phyloP scores from a whole-genome alignment of 2,329 filamentous ascomycete genomes.

The Rhinocladiella mackenziei region DNA sequence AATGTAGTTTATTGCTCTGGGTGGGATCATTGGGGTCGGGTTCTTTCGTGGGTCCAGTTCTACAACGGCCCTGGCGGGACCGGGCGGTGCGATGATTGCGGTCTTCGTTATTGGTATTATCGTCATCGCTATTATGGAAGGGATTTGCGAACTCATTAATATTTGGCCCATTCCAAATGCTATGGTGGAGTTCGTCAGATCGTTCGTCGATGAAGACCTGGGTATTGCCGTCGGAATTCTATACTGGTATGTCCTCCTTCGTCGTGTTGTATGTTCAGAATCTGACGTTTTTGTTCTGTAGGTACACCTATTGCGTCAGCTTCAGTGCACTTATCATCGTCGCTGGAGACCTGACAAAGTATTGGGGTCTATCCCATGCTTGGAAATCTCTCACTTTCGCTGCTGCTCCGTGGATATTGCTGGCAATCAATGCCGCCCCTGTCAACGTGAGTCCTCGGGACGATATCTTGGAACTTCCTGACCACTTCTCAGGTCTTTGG shows the following conservation, averaged over 20 bases:
- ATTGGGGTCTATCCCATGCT: conserved; percentile 24
- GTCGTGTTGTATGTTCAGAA: background rate
- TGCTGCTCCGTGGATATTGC: conserved; percentile 1
- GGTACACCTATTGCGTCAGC: conserved; percentile 34
- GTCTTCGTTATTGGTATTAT: conserved; percentile 35
- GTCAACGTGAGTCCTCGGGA: background rate
- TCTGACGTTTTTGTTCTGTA: too few species aligned
- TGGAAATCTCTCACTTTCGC: conserved; percentile 3
- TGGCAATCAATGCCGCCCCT: background rate
- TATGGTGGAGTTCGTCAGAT: conserved; percentile 35
- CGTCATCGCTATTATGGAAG: conserved; percentile 38
- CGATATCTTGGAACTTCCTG: too few species aligned
- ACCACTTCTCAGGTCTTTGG: conserved; percentile 28
- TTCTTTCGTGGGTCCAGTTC: conserved; percentile 35
- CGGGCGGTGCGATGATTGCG: conserved; percentile 34
- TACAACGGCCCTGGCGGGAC: conserved; percentile 36
- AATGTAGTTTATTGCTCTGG: conserved; percentile 34
- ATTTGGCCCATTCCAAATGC: conserved; percentile 40
- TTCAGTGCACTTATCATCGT: conserved; percentile 33
- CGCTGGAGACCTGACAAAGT: conserved; percentile 30
- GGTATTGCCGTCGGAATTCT: conserved; percentile 36
- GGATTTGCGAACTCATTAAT: conserved; percentile 38
- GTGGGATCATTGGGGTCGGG: conserved; percentile 36
- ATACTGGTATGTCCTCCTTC: conserved; percentile 33
- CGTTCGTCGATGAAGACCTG: conserved; percentile 38